A percentile compares a stretch with the other conserved stretches of the same genome.
phyloP scores from a whole-genome alignment of 2,329 filamentous ascomycete genomes.

The Paecilomyces fulvus region DNA sequence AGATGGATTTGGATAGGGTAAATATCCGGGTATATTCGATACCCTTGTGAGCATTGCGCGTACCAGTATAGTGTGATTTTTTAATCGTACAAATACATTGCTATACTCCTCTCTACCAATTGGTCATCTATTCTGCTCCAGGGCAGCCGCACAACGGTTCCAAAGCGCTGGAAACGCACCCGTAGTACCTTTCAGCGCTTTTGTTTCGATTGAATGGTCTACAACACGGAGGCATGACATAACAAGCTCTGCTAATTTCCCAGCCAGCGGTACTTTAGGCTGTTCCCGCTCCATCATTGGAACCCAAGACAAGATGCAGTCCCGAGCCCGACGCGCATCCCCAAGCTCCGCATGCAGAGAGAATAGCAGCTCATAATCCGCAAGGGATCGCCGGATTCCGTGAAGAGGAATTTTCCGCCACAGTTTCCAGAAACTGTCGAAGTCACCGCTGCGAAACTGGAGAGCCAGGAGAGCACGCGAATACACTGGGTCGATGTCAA shows the following conservation, averaged over 20 bases:
- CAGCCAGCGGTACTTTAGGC: slow-evolving; percentile 40
- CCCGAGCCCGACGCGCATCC: slow-evolving; percentile 37
- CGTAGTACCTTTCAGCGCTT: slow-evolving; percentile 11
- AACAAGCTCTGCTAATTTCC: slow-evolving; percentile 41
- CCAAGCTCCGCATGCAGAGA: slow-evolving; percentile 38
- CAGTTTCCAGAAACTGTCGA: slow-evolving; percentile 51
- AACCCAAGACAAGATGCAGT: slow-evolving; percentile 46
- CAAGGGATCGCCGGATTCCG: slow-evolving; percentile 39
- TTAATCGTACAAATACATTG: too few relatives aligned
- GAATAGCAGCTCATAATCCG: slow-evolving; percentile 51
- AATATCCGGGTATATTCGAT: too few relatives aligned
- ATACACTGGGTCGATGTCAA: slow-evolving; percentile 20
- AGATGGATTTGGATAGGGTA: too few relatives aligned
- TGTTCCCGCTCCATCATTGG: slow-evolving; percentile 52
- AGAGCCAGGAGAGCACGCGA: slow-evolving; percentile 23
- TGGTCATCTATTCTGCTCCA: slow-evolving; percentile 7
- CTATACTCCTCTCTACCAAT: too few relatives aligned
- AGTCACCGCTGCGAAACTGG: slow-evolving; percentile 38
- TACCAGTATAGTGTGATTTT: too few relatives aligned
- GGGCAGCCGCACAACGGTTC: slow-evolving; percentile 8
- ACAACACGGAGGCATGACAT: slow-evolving; percentile 48
- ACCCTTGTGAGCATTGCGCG: too few relatives aligned
- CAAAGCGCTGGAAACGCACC: slow-evolving; percentile 1
- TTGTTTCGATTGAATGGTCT: slow-evolving; percentile 42
- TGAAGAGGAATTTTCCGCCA: slow-evolving; percentile 51